A percentile compares a stretch with the other conserved stretches of the same genome.
phyloP scores from a whole-genome alignment of 768 basidiomycete species.

The Calocybe cyanea region DNA sequence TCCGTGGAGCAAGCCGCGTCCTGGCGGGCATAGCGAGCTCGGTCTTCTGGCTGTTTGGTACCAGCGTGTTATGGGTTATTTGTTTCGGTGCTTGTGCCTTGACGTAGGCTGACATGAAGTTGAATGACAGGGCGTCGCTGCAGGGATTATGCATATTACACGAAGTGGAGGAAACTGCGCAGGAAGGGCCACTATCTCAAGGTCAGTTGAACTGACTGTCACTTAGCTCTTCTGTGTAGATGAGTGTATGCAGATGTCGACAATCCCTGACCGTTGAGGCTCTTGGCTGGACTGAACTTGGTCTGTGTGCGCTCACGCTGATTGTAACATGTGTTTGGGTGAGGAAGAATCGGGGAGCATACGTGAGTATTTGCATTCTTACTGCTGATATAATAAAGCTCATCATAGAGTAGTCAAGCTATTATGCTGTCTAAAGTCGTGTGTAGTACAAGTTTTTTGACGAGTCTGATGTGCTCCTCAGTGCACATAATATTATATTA shows the following conservation, averaged over 20 bases:
- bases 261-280: slow-evolving; percentile 72
- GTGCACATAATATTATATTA: too few relatives aligned
- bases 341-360: slow-evolving; percentile 13
- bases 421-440: slow-evolving; percentile 12
- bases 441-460: too few relatives aligned
- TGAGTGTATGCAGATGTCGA: slow-evolving; percentile 46
- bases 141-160: slow-evolving; percentile 66
- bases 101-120: slow-evolving; percentile 1
- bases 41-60: slow-evolving; percentile 66
- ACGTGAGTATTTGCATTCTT: slow-evolving; percentile 1
- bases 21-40: slow-evolving; percentile 79
- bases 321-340: slow-evolving; percentile 48
- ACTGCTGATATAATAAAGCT: too few relatives aligned
- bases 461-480: too few relatives aligned
- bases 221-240: not conserved
- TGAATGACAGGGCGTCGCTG: slow-evolving; percentile 51
- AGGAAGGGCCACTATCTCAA: slow-evolving; percentile 46
- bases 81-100: not conserved
- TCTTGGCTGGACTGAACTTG: slow-evolving; percentile 74
- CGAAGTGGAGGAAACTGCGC: slow-evolving; percentile 58
- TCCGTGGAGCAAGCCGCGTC: slow-evolving; percentile 61
- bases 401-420: not conserved
- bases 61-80: slow-evolving; percentile 57
- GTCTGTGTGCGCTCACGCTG: slow-evolving; percentile 53
- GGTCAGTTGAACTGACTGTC: slow-evolving; percentile 29